Percentiles rank a stretch among this genome's conserved stretches.
Evolutionary conservation across 345 rosid genomes (phyloP).

Genomic region (Aethionema arabicum): DNA sequence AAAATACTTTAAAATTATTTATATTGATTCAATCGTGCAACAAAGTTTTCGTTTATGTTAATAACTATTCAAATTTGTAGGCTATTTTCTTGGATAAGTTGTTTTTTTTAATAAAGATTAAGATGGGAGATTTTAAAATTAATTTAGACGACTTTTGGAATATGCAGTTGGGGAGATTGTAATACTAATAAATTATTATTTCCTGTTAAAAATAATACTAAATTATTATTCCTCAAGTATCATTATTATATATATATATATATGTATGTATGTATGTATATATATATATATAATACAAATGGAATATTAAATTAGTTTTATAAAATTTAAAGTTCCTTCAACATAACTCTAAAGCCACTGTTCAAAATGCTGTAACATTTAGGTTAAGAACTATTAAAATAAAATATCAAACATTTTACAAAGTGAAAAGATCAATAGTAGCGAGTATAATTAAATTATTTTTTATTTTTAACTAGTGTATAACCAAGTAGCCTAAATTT

Average conservation of each 20-base stretch:
- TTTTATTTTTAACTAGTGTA: no score
- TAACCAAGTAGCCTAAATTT: no score
- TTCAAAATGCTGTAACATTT: constrained; percentile 8
- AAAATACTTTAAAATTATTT: background rate
- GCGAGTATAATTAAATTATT: no score
- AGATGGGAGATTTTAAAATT: constrained; percentile 22
- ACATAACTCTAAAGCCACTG: constrained; percentile 19
- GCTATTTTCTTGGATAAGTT: constrained; percentile 7
- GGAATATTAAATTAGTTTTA: constrained; percentile 20
- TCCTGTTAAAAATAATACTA: background rate
- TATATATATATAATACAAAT: background rate
- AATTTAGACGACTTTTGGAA: constrained; percentile 42
- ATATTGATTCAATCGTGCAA: constrained; percentile 24
- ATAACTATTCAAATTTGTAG: background rate
- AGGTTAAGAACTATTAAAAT: background rate
- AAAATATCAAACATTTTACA: no score
- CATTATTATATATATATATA: background rate
- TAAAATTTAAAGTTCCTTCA: constrained; percentile 25
- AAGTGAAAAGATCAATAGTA: no score
- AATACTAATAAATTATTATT: constrained; percentile 17
- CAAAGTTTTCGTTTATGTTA: constrained; percentile 22
- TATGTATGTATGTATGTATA: no score
- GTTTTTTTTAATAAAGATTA: constrained; percentile 18
- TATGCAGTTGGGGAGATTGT: constrained; percentile 11
- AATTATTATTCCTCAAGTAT: constrained; percentile 15